Percentiles rank a stretch among this genome's conserved stretches.
Conservation (phyloP, 495 filamentous ascomycete genomes). For the Clavariopsis aquatica region DNA sequence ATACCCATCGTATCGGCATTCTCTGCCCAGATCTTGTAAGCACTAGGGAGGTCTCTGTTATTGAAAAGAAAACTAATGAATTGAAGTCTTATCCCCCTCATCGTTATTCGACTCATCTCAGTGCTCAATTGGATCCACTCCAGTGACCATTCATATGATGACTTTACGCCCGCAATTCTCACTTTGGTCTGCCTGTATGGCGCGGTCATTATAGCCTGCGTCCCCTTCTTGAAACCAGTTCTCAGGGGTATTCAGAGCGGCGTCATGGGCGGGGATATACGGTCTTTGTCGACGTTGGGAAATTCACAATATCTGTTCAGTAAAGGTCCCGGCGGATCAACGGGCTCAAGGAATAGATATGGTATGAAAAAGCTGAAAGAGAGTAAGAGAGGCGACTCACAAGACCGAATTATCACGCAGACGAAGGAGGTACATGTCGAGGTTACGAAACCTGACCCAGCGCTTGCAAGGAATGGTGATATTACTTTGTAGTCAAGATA, state of each 20-base stretch:
- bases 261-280: conserved; percentile 1
- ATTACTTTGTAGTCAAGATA: no score
- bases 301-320: background rate
- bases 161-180: background rate
- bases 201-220: background rate
- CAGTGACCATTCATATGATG: background rate
- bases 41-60: background rate
- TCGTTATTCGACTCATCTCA: background rate
- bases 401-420: background rate
- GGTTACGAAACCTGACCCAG: background rate
- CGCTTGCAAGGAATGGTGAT: background rate
- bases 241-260: background rate
- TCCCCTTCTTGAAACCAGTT: background rate
- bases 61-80: background rate
- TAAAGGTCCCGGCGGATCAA: background rate
- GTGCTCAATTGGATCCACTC: background rate
- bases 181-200: background rate
- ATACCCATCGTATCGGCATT: background rate
- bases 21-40: background rate
- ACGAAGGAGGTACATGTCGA: background rate
- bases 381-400: background rate
- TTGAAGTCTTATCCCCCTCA: background rate
- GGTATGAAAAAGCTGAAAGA: background rate
- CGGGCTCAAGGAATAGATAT: background rate
- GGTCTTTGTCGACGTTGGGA: background rate